These are phyloP conservation scores for Phytophthora multivora DNA, from an alignment of 352 stramenopile species.

Conservation along the genomic window DNA sequence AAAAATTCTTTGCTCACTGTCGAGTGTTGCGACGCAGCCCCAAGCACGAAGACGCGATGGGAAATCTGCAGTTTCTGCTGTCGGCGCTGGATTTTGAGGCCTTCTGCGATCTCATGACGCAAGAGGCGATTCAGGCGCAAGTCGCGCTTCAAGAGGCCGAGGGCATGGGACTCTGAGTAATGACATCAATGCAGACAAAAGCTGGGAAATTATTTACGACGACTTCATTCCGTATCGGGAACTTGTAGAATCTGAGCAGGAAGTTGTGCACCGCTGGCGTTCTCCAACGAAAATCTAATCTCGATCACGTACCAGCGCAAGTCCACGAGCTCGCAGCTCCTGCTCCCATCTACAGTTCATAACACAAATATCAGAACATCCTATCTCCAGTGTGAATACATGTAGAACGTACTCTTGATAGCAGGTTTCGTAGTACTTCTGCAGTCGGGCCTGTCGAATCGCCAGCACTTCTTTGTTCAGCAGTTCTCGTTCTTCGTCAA, in stretches of 20 bases:
- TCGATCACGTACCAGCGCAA: constrained; percentile 71
- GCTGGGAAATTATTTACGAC: too few species aligned
- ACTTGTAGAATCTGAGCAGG: too few species aligned
- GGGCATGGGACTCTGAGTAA: constrained; percentile 57
- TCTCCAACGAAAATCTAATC: constrained; percentile 38
- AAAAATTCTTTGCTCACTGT: constrained; percentile 63
- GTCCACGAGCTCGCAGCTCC: constrained; percentile 64
- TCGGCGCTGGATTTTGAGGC: constrained; percentile 57
- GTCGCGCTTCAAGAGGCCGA: constrained; percentile 51
- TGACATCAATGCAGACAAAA: too few species aligned
- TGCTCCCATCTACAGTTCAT: constrained; percentile 58
- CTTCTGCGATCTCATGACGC: constrained; percentile 62
- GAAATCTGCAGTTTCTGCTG: constrained; percentile 54
- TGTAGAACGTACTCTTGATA: constrained; percentile 60
- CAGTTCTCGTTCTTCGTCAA: constrained; percentile 76
- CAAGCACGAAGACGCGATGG: constrained; percentile 41
- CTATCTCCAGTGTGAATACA: not conserved
- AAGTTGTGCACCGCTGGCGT: too few species aligned
- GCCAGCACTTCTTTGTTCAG: constrained; percentile 75
- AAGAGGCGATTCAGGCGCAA: constrained; percentile 53
- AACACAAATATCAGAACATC: not conserved
- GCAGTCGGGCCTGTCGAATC: constrained; percentile 66
- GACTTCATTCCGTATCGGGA: too few species aligned
- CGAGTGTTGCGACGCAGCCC: constrained; percentile 31
- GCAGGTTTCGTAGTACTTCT: constrained; percentile 78